Evolutionary conservation across 2,329 filamentous ascomycete species (phyloP), one percentile per base, ranked within the genome.

Genomic region (Corniculantispora saksenae): DNA sequence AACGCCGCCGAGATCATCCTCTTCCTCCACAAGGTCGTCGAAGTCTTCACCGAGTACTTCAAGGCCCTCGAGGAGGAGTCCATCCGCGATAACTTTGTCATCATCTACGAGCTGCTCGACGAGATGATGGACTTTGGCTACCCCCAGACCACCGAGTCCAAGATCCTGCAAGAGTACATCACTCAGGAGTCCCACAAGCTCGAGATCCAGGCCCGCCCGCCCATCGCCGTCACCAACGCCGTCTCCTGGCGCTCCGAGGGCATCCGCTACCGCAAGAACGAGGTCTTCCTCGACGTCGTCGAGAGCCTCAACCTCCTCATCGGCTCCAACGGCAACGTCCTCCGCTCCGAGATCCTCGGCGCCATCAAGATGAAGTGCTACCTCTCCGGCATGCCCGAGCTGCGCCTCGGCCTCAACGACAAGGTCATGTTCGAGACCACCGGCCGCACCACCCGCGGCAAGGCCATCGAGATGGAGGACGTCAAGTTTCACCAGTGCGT

Each of bases 91-190:
- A 99, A 99, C 83, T 99, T 99, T 76, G 95, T 99, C 78, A 89
- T 99, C 76, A 99, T 99, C 75, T 99, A 99, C 84, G 95, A 99
- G 80, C 82, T 99, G 67, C 87, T 99, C 68, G 95, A 99, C 76
- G 95, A 99, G 83, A 99, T 99, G 95, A 99, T 99, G 95, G 95
- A 99, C 80, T 99, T 99, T 83, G 95, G 95, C 69, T 97, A 99
- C 78, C 95, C 95, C 7, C 95, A 99, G 79, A 99, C 95, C 12
- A 99, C 95, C 70, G 95, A 99, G 79, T 92, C 89, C 78, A 99
- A 99, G 86, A 99, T 99, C 77, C 83, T 99, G 67, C 95, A 99
- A 79, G 95, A 99, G 83, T 97, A 97, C 82, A 99, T 99, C 77
- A 99, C 95, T 48, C 95, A 99, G 80, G 95, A 99, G 80, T 97